These are phyloP conservation scores for Daldinia bambusicola DNA, from an alignment of 495 filamentous ascomycete genomes.

Conservation along the genomic window DNA sequence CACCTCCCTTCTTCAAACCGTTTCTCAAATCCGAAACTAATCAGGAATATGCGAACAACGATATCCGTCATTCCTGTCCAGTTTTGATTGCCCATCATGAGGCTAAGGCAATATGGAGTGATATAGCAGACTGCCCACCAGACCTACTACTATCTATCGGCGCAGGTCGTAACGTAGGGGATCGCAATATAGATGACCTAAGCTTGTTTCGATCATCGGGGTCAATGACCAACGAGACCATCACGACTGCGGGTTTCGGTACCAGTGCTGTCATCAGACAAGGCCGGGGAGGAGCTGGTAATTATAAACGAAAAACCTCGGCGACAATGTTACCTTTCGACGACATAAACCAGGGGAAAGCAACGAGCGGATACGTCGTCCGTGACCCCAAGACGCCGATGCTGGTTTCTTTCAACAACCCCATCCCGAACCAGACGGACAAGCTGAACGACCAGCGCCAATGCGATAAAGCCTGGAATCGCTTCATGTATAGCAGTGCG, in stretches of 20 bases:
- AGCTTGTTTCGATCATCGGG: constrained; percentile 21
- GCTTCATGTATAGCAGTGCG: constrained; percentile 41
- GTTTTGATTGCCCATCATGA: constrained; percentile 58
- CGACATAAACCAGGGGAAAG: constrained; percentile 5
- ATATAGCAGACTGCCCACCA: constrained; percentile 49
- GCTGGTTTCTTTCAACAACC: constrained; percentile 46
- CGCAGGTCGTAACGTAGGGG: constrained; percentile 46
- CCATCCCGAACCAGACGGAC: constrained; percentile 40
- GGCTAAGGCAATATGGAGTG: constrained; percentile 58
- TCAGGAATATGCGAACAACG: constrained; percentile 58
- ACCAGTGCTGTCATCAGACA: constrained; percentile 44
- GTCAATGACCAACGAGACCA: constrained; percentile 43
- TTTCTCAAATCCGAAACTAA: constrained; percentile 54
- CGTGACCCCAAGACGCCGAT: constrained; percentile 43
- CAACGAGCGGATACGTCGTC: constrained; percentile 40
- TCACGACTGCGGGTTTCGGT: constrained; percentile 10
- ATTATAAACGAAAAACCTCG: constrained; percentile 43
- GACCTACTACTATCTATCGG: constrained; percentile 64
- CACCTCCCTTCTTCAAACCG: constrained; percentile 59
- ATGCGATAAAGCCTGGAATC: constrained; percentile 46
- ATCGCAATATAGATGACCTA: constrained; percentile 35
- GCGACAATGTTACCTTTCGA: constrained; percentile 18
- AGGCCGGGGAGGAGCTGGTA: constrained; percentile 44
- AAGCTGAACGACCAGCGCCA: constrained; percentile 46
- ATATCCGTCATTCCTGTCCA: constrained; percentile 60